Conservation (phyloP, 495 filamentous ascomycete species). For the Hyphodiscus hymeniophilus region DNA sequence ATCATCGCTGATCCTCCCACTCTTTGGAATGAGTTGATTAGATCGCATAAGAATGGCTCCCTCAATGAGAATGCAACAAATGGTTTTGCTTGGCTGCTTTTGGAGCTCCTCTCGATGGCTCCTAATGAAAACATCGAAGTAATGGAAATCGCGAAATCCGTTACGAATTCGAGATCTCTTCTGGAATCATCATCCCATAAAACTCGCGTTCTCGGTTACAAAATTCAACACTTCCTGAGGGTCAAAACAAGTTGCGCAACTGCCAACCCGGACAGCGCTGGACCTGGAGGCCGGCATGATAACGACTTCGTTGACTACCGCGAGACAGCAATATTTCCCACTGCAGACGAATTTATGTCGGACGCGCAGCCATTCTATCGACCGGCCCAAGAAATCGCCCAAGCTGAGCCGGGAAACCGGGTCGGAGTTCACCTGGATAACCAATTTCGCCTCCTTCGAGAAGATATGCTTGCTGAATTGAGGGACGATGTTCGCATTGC, state of each 20-base stretch:
- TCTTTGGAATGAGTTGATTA: constrained; percentile 51
- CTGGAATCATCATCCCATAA: constrained; percentile 5
- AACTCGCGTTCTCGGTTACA: constrained; percentile 14
- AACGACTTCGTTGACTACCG: constrained; percentile 62
- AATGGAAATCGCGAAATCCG: neutral
- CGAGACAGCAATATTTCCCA: constrained; percentile 58
- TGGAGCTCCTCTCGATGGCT: constrained; percentile 46
- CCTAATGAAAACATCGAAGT: neutral
- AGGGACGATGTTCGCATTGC: constrained; percentile 47
- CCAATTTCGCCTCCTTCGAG: constrained; percentile 68
- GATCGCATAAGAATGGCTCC: constrained; percentile 28
- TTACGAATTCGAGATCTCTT: constrained; percentile 1
- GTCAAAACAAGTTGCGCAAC: too few relatives aligned
- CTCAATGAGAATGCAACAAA: constrained; percentile 33
- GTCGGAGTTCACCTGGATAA: constrained; percentile 54
- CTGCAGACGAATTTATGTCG: constrained; percentile 56
- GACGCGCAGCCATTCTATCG: constrained; percentile 51
- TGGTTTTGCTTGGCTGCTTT: constrained; percentile 51
- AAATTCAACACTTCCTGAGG: constrained; percentile 13
- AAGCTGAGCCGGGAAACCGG: constrained; percentile 21
- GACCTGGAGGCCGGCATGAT: constrained; percentile 72
- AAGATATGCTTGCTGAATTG: constrained; percentile 65
- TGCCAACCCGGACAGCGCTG: too few relatives aligned
- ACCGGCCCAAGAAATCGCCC: constrained; percentile 34
- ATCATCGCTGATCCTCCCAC: constrained; percentile 49